A percentile compares a stretch with the other conserved stretches of the same genome.
These are phyloP conservation scores for Anthostomella pinea DNA, from an alignment of 2,329 filamentous ascomycete genomes.

Conservation along the genomic window DNA sequence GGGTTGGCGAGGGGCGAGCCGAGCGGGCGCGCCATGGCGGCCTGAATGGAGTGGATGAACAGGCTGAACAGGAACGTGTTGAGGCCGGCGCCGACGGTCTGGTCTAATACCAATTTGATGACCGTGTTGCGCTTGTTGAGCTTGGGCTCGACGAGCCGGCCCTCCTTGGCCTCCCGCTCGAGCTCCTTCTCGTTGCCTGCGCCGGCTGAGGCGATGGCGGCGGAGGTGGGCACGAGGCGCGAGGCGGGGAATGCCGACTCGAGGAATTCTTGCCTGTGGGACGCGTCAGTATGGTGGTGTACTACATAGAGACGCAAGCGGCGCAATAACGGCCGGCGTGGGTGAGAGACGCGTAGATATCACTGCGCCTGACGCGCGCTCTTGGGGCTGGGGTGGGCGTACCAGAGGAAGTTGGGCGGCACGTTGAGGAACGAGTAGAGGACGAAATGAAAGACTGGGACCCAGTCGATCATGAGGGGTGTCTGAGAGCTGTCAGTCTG, in stretches of 20 bases:
- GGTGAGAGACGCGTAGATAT: too few relatives aligned
- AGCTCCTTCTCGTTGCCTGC: constrained; percentile 41
- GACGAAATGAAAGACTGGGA: constrained; percentile 72
- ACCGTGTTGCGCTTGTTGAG: constrained; percentile 62
- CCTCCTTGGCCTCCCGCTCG: constrained; percentile 33
- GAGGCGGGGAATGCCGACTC: constrained; percentile 72
- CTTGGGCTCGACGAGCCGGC: constrained; percentile 45
- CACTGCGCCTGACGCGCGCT: too few relatives aligned
- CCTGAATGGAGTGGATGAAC: constrained; percentile 53
- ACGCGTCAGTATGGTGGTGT: constrained; percentile 17
- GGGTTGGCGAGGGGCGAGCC: constrained; percentile 35
- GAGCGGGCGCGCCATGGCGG: constrained; percentile 40
- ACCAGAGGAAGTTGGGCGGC: constrained; percentile 84
- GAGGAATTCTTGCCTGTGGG: constrained; percentile 67
- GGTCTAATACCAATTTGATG: constrained; percentile 67
- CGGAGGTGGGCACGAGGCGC: constrained; percentile 40
- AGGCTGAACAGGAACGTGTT: constrained; percentile 59
- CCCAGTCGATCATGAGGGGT: constrained; percentile 60
- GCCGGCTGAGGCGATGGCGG: constrained; percentile 39
- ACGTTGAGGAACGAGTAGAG: constrained; percentile 70
- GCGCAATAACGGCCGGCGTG: not conserved
- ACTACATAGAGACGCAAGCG: too few relatives aligned
- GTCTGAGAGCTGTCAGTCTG: constrained; percentile 41
- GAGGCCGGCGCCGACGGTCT: constrained; percentile 61
- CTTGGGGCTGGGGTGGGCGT: too few relatives aligned